Conservation (phyloP, 2,329 filamentous ascomycete species). For the Ascosphaera pollenicola region DNA sequence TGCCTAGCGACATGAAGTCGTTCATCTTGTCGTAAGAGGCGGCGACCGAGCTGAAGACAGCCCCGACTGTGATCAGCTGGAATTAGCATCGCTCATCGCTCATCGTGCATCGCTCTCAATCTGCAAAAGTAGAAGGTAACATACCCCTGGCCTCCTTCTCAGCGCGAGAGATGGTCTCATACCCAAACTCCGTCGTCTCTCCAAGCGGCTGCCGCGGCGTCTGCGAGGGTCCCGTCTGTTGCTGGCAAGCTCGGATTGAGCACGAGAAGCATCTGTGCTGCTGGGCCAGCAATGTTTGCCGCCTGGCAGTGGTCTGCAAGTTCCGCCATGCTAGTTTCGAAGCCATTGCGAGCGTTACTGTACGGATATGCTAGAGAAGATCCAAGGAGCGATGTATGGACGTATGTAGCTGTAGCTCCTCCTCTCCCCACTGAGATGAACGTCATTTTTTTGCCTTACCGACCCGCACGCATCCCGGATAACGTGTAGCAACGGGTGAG, state of each 20-base stretch:
- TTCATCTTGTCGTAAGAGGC: constrained; percentile 97
- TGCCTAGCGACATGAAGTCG: constrained; percentile 93
- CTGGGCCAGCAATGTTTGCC: constrained; percentile 8
- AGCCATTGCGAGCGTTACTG: constrained; percentile 42
- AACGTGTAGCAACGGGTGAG: too few species aligned
- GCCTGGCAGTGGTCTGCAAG: constrained; percentile 14
- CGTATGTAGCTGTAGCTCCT: too few species aligned
- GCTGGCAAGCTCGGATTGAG: constrained; percentile 15
- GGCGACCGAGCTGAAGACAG: constrained; percentile 88
- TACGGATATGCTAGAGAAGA: too few species aligned
- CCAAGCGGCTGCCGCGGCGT: constrained; percentile 19
- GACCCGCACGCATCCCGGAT: too few species aligned
- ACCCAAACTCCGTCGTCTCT: constrained; percentile 72
- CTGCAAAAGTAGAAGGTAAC: not conserved
- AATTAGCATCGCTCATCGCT: not conserved
- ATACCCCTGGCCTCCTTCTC: constrained; percentile 50
- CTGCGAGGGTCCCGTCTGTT: constrained; percentile 18
- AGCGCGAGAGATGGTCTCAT: constrained; percentile 58
- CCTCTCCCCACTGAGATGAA: too few species aligned
- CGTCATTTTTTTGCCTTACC: too few species aligned
- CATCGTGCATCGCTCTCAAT: not conserved
- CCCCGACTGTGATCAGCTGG: constrained; percentile 34
- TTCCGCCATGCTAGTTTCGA: constrained; percentile 16
- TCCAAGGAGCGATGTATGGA: too few species aligned
- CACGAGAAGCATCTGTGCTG: constrained; percentile 31